Evolutionary conservation across 2,329 filamentous ascomycete species (phyloP), one percentile per base, ranked within the genome.

Genomic region (Chaetothyriales sp.): DNA sequence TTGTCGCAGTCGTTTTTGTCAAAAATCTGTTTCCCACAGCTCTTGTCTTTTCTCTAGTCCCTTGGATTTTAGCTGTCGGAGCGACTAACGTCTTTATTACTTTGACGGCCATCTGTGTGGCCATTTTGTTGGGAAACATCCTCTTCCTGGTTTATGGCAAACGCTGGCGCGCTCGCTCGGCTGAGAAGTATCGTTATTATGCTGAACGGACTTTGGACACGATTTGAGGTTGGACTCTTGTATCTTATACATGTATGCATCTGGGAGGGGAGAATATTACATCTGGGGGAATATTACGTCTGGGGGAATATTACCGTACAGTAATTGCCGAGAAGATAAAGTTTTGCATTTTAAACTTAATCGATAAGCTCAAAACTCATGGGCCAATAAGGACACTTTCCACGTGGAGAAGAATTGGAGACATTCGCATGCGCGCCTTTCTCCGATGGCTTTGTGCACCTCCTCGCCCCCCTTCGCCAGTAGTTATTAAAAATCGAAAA

Each of bases 41-140:
- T 15, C 67, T 74, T 44, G 65, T 74, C n/a, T 74, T 75, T 53
- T 67, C 66, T 0, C 60, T 73, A 20, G 61, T 65, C 0, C 66
- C 68, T 0, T 74, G 72, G 68, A 64, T 66, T 8, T 57, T 62
- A 10, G 51, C 46, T 2, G 53, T 70, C 20, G 69, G 69, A 5
- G 56, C 70, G 25, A 61, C 64, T 18, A 68, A 70, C 54, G 66
- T 71, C 15, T 68, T 70, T 52, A 64, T 70, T 47, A 65, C 63
- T 1, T 66, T 68, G 32, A 63, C 63, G 2, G 61, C 64, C 0
- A 61, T 70, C 25, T 61, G 59, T 1, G 57, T 63, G 19, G 52
- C 61, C 2, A 60, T 69, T 15, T 48, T 68, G 46, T 19, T 65
- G 12, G 51, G 47, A 7, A 50, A 52, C 18, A 44, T 56, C 42